Percentiles rank a stretch among this genome's conserved stretches.
Conservation (phyloP, 305 asterid species). For the Fraxinus angustifolia region DNA sequence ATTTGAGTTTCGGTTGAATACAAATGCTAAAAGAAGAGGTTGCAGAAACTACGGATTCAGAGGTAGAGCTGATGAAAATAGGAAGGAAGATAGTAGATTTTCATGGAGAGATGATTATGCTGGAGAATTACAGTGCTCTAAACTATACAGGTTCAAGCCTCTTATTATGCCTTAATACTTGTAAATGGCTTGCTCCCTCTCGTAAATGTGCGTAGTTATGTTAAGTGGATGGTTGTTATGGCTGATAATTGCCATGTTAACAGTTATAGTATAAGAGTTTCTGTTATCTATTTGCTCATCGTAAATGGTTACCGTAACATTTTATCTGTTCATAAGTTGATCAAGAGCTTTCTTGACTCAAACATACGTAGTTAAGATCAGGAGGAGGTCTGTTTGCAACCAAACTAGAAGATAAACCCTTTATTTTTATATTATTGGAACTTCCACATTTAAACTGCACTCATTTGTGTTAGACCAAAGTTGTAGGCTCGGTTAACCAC, state of each 20-base stretch:
- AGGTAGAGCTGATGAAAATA: slow-evolving; percentile 49
- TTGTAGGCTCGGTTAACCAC: not conserved
- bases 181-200: not conserved
- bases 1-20: slow-evolving; percentile 11
- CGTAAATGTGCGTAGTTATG: not conserved
- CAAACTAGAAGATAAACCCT: not conserved
- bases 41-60: slow-evolving; percentile 39
- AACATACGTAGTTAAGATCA: not conserved
- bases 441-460: not conserved
- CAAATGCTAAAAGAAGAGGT: slow-evolving; percentile 60
- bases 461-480: not conserved
- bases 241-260: not conserved
- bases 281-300: not conserved
- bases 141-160: slow-evolving; percentile 66
- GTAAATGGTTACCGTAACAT: not conserved
- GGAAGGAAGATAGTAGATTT: slow-evolving; percentile 67
- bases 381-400: not conserved
- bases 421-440: no score
- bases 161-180: not conserved
- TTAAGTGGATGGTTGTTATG: not conserved
- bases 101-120: slow-evolving; percentile 80
- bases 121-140: slow-evolving; percentile 85
- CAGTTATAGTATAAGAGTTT: not conserved
- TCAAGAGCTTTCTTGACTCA: not conserved
- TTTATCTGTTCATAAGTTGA: not conserved